Evolutionary conservation across 2,329 filamentous ascomycete species (phyloP), one percentile per base, ranked within the genome.

Genomic region (Aspergillus uvarum): DNA sequence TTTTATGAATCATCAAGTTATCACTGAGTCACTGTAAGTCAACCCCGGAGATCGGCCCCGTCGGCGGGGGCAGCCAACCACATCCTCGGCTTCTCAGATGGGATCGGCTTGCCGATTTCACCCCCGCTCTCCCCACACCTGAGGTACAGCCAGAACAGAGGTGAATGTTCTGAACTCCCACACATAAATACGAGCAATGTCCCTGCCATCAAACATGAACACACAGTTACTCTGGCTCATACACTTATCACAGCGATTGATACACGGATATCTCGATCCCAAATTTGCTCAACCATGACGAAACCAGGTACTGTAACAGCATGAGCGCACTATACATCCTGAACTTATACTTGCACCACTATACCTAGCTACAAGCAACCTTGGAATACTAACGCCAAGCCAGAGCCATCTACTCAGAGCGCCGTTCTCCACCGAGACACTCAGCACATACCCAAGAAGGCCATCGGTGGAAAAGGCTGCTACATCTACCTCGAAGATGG

Each of bases 401-500:
- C 49, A 66, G 60, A 31, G 6, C 8, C 48, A 14, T 22, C 50
- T 12, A 47, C 49, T 4, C 59, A 38, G 5, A 74, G 70, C 64
- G 69, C 75, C n/a, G 73, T 86, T 24, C 75, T 87, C 44, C 83
- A 86, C 66, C 78, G 84, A 42, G 77, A 81, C 54, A 77, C 84
- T 2, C 78, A 79, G 56, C 67, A 76, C 31, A 62, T 77, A 21
- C 80, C 84, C n/a, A 72, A 76, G 54, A 77, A 73, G 52, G 83
- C 83, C 4, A 70, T 79, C 10, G 79, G 76, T 0, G 84, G 80
- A 5, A 72, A 79, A 58, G 83, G 82, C 11, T 79, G 81, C 64
- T 83, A 81, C 60, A 73, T 87, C n/a, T 74, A 77, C 35, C 76
- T 86, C 1, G 77, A 77, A 65, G 80, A 81, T 68, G 87, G 87